phyloP scores from a whole-genome alignment of 495 filamentous ascomycete genomes.

The Symbiotaphrina buchneri region DNA sequence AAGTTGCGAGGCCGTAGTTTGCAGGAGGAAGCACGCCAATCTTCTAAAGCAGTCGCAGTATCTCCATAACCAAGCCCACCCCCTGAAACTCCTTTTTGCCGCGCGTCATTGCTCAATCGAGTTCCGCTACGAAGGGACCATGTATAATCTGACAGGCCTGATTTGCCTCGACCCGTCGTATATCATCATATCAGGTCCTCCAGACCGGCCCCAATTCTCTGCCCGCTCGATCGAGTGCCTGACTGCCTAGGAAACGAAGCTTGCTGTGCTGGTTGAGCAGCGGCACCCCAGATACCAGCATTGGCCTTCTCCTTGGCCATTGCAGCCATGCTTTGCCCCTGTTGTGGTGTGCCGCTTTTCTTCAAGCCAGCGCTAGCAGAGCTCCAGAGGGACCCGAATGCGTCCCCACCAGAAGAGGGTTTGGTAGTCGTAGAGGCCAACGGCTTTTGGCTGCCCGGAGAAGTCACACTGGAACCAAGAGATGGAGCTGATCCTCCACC shows the following conservation, averaged over 20 bases:
- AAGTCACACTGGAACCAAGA: constrained; percentile 9
- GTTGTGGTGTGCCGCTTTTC: constrained; percentile 43
- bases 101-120: too few relatives aligned
- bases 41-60: too few relatives aligned
- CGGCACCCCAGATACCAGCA: constrained; percentile 76
- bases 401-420: constrained; percentile 35
- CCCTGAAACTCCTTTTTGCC: too few relatives aligned
- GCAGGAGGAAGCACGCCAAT: too few relatives aligned
- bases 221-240: neutral
- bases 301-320: constrained; percentile 92
- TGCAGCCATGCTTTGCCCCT: constrained; percentile 60
- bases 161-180: too few relatives aligned
- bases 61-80: too few relatives aligned
- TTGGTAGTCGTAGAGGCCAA: constrained; percentile 27
- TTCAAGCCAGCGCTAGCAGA: constrained; percentile 56
- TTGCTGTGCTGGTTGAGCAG: constrained; percentile 5
- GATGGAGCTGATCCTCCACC: too few relatives aligned
- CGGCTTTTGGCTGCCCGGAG: constrained; percentile 14
- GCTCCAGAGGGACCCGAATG: constrained; percentile 72
- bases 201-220: constrained; percentile 4
- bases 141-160: too few relatives aligned
- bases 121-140: too few relatives aligned
- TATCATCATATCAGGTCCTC: constrained; percentile 4
- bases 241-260: neutral
- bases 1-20: too few relatives aligned